Evolutionary conservation across 148 eudicot species (phyloP).

Genomic region (Suaeda aralocaspica): DNA sequence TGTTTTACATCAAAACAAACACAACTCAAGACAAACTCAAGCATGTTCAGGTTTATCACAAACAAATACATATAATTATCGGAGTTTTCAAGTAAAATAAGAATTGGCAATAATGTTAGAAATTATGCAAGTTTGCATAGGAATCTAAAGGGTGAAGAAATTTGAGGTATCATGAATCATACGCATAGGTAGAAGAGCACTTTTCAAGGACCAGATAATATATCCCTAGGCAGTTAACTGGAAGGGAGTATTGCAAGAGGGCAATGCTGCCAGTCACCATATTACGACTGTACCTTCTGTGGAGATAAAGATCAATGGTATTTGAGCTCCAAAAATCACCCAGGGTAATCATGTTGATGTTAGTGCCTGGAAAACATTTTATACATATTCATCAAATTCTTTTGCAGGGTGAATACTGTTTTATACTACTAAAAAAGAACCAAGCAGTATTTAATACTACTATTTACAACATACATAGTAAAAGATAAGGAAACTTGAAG

Average conservation of each 20-base stretch:
- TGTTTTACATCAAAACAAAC: too few species aligned
- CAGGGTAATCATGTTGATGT: constrained; percentile 70
- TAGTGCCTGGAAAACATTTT: constrained; percentile 49
- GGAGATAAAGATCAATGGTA: constrained; percentile 87
- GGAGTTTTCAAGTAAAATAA: too few species aligned
- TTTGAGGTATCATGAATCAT: not conserved
- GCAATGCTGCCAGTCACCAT: not conserved
- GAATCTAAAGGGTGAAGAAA: not conserved
- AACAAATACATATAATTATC: too few species aligned
- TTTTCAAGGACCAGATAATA: not conserved
- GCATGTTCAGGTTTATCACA: too few species aligned
- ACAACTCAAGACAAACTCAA: too few species aligned
- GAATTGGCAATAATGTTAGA: too few species aligned
- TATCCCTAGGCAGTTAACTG: not conserved
- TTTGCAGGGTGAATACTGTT: not conserved
- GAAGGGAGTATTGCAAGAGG: constrained; percentile 6
- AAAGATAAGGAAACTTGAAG: too few species aligned
- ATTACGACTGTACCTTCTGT: constrained; percentile 55
- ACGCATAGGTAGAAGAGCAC: not conserved
- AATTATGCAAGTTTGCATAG: too few species aligned
- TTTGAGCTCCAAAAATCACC: constrained; percentile 95
- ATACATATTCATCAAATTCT: not conserved
- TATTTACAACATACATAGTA: too few species aligned
- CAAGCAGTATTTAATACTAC: not conserved
- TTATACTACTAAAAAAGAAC: constrained; percentile 1